phyloP scores from a whole-genome alignment of 176 grass and related monocot species.

The Otatea glauca region DNA sequence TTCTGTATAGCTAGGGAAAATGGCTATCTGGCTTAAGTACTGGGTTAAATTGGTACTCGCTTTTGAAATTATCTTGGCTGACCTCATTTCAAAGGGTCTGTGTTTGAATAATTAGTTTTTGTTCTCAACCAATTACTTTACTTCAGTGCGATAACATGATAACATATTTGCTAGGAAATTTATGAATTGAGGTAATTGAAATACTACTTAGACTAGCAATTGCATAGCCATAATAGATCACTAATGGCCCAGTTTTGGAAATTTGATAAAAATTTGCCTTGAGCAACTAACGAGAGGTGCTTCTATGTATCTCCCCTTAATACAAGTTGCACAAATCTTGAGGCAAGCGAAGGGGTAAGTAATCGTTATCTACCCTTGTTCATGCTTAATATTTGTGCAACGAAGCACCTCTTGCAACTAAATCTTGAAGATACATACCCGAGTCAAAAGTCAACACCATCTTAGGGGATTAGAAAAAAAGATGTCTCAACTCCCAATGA shows the following conservation, averaged over 20 bases:
- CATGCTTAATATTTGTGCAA: too few species aligned
- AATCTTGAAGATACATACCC: neutral
- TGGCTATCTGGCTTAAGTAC: neutral
- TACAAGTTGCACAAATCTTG: too few species aligned
- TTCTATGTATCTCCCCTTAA: too few species aligned
- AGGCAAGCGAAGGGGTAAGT: too few species aligned
- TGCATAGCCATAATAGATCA: neutral
- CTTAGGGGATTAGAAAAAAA: constrained; percentile 7
- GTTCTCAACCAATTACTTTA: neutral
- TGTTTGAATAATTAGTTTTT: constrained; percentile 10
- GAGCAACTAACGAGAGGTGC: neutral
- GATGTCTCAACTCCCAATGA: neutral
- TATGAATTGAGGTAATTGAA: neutral
- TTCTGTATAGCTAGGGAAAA: neutral
- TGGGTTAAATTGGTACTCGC: neutral
- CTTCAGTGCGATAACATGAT: constrained; percentile 12
- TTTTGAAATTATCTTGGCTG: neutral
- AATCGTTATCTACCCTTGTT: too few species aligned
- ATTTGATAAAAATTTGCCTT: neutral
- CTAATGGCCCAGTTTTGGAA: neutral
- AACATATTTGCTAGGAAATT: neutral
- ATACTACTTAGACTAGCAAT: constrained; percentile 1
- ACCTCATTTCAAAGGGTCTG: constrained; percentile 7
- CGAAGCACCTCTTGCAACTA: neutral
- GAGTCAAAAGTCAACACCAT: neutral